Evolutionary conservation across 306 rosid species (phyloP).

Genomic region (Vigna reflexopilosa): DNA sequence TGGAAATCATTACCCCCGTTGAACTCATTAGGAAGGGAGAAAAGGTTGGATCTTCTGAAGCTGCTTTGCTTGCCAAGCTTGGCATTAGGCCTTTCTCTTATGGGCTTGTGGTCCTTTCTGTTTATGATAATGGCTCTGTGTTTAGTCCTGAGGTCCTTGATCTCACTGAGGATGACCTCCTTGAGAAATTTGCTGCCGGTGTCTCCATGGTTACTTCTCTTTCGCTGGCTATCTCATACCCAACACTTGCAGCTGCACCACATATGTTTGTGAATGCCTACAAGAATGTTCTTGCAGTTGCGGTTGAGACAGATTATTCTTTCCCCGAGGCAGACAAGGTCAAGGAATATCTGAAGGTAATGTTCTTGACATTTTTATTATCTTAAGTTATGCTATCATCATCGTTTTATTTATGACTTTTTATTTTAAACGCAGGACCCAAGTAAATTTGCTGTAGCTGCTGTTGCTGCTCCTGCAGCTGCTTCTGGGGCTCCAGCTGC

Average conservation of each 20-base stretch:
- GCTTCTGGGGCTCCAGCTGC: conserved; percentile 48
- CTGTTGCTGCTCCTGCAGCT: conserved; percentile 44
- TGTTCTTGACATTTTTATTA: background rate
- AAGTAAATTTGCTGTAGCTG: conserved; percentile 61
- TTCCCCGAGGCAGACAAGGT: conserved; percentile 81
- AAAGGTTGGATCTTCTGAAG: conserved; percentile 93
- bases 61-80: conserved; percentile 93
- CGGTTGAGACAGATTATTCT: conserved; percentile 68
- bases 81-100: conserved; percentile 95
- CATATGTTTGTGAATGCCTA: conserved; percentile 81
- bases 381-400: background rate
- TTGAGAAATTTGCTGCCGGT: conserved; percentile 76
- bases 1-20: conserved; percentile 92
- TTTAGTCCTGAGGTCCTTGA: conserved; percentile 91
- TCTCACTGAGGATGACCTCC: conserved; percentile 80
- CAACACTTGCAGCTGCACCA: conserved; percentile 92
- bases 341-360: conserved; percentile 82
- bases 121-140: conserved; percentile 82
- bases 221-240: conserved; percentile 77
- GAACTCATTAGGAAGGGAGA: conserved; percentile 96
- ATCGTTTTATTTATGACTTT: background rate
- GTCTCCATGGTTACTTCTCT: conserved; percentile 78
- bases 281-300: conserved; percentile 75
- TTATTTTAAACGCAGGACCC: conserved; percentile 55
- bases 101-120: conserved; percentile 76